Base-by-base conservation (phyloP, 805 yeast genomes). In the Ogataea ganodermae region DNA sequence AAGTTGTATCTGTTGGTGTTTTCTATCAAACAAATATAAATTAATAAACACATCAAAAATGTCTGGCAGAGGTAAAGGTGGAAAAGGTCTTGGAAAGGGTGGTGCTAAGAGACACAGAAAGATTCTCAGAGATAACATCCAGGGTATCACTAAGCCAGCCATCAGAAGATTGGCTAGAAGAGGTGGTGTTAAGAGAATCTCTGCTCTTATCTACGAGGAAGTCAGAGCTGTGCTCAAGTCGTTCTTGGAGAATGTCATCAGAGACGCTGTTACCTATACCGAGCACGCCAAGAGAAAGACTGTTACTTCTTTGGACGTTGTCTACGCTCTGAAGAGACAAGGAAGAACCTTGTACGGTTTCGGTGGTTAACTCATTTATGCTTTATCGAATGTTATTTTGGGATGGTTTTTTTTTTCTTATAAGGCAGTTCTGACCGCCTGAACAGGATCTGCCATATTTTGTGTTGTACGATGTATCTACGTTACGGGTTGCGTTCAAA, bases 221-320 rank as follows among this genome's bases (percentile, higher is more conserved):
- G 96, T 94, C 69, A 90, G 99, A 82, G 91, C 86, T 63, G 97
- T 94, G 62, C 81, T 92, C 62, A 91, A 91, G 80, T 80, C 96
- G 48, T 92, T 92, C 86, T 83, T 92, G 72, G 97, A 89, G 78
- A 85, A 88, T 70, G 97, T 94, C 63, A 92, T 92, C 78, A 89
- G 97, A 83, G 98, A 94, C 67, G 98, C 99, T 67, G 97, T 94
- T 67, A 90, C 97, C 66, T 92, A 92, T 83, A 94, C 99, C 61
- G 98, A 94, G 80, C 98, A 92, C 86, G 99, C 98, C 68, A 94
- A 94, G 94, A 90, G 99, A 86, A 92, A 92, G 90, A 94, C 99
- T 59, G 98, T 92, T 67, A 92, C 99, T 63, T 91, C 99, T 56
- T 83, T 92, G 70, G 99, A 92, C 73, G 98, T 92, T 65, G 98